Percentiles rank a stretch among this genome's conserved stretches.
Evolutionary conservation across 2,329 filamentous ascomycete genomes (phyloP).

Genomic region (Xylariaceae sp.): DNA sequence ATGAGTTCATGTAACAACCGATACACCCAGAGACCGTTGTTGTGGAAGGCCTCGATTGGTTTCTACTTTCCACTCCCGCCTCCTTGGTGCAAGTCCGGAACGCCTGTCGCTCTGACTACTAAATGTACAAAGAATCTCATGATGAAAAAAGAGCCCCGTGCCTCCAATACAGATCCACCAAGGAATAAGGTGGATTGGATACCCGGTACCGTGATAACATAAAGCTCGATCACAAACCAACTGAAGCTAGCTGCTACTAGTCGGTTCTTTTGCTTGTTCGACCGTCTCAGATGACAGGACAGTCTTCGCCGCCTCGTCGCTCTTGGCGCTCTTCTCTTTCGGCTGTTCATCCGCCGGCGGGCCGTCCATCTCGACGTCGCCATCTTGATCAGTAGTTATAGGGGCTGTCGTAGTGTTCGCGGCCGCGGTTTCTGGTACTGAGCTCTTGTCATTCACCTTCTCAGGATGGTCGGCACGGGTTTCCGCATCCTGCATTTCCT

Average conservation of each 20-base stretch:
- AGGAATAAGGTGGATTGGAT: too few species aligned
- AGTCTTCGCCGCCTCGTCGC: conserved; percentile 14
- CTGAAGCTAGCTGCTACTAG: conserved; percentile 9
- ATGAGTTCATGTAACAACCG: background rate
- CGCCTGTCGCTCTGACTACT: conserved; percentile 16
- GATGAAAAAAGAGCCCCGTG: conserved; percentile 11
- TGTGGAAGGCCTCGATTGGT: background rate
- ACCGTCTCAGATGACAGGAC: conserved; percentile 7
- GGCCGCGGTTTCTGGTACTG: conserved; percentile 21
- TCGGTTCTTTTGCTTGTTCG: conserved; percentile 13
- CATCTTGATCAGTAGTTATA: conserved; percentile 40
- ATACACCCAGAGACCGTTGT: background rate
- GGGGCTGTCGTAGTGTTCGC: conserved; percentile 20
- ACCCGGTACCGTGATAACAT: too few species aligned
- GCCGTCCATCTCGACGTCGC: conserved; percentile 48
- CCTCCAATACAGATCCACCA: conserved; percentile 11
- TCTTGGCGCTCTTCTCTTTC: conserved; percentile 29
- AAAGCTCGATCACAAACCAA: background rate
- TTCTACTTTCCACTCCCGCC: conserved; percentile 5
- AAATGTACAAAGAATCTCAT: conserved; percentile 16
- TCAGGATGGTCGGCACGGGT: conserved; percentile 14
- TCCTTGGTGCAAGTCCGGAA: conserved; percentile 16
- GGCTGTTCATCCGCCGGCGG: conserved; percentile 33
- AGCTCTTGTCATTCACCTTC: conserved; percentile 18
- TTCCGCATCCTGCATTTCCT: conserved; percentile 23